Conservation (phyloP, 164 flowering plant species). For the Chloranthus sessilifolius region DNA sequence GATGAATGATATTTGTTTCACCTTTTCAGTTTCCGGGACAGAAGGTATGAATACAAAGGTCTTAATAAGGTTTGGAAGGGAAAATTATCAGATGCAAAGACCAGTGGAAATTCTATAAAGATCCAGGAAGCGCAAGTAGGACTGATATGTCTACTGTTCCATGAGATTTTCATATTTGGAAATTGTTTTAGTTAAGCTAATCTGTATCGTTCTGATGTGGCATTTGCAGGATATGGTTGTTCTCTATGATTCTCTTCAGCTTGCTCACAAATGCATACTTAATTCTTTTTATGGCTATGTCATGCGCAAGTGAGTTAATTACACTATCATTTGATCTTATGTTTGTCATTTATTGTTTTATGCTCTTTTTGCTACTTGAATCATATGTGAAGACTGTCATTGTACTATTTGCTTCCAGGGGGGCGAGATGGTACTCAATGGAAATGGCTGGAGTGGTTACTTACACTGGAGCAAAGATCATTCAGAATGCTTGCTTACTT, state of each 20-base stretch:
- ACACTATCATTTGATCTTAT: conserved; percentile 5
- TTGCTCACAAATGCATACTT: conserved; percentile 98
- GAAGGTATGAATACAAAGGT: conserved; percentile 98
- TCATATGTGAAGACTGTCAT: conserved; percentile 8
- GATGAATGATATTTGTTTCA: conserved; percentile 4
- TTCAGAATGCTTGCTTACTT: conserved; percentile 95
- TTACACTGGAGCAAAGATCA: conserved; percentile 97
- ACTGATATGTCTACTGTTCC: no score
- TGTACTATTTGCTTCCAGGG: conserved; percentile 38
- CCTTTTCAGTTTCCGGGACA: conserved; percentile 78
- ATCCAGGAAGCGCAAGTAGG: conserved; percentile 97
- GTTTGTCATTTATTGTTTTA: not conserved
- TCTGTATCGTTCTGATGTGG: no score
- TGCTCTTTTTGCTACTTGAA: not conserved
- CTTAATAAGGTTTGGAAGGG: conserved; percentile 99
- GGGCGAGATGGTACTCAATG: conserved; percentile 99
- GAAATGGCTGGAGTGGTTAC: conserved; percentile 99
- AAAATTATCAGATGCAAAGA: conserved; percentile 80
- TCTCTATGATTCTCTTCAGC: conserved; percentile 94
- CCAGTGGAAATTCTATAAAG: conserved; percentile 82
- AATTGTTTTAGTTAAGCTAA: no score
- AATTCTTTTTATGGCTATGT: conserved; percentile 99
- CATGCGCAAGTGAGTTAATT: conserved; percentile 91
- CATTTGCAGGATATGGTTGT: conserved; percentile 92
- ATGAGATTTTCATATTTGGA: no score